Evolutionary conservation across 768 basidiomycete species (phyloP).

Genomic region (Serpula lacrymans): DNA sequence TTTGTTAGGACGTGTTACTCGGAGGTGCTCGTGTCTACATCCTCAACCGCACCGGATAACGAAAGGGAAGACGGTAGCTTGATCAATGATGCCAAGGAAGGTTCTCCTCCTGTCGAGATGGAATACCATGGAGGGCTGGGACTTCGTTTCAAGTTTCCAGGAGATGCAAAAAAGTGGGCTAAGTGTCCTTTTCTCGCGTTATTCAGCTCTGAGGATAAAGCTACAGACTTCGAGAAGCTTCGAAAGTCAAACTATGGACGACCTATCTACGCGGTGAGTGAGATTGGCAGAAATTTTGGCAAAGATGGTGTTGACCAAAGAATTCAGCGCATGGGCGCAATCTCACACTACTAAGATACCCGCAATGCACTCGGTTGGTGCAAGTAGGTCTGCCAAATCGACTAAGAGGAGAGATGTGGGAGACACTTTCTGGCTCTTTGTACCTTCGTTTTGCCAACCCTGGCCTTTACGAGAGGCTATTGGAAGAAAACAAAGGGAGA

Average conservation of each 20-base stretch:
- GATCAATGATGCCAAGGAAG: constrained; percentile 51
- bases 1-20: constrained; percentile 95
- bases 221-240: constrained; percentile 77
- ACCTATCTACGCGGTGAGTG: constrained; percentile 73
- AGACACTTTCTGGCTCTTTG: constrained; percentile 90
- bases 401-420: constrained; percentile 97
- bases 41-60: constrained; percentile 54
- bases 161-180: constrained; percentile 94
- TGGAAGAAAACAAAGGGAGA: constrained; percentile 74
- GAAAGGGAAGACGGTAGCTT: constrained; percentile 70
- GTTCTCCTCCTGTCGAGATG: constrained; percentile 41
- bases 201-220: constrained; percentile 5
- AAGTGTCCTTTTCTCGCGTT: constrained; percentile 19
- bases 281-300: constrained; percentile 1
- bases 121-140: constrained; percentile 78
- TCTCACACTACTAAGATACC: constrained; percentile 92
- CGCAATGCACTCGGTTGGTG: constrained; percentile 93
- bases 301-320: constrained; percentile 9
- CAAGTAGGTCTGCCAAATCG: constrained; percentile 96
- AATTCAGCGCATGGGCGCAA: constrained; percentile 84
- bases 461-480: constrained; percentile 71
- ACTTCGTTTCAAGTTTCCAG: constrained; percentile 83
- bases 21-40: constrained; percentile 71
- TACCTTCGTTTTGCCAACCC: constrained; percentile 87
- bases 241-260: constrained; percentile 95